Conservation (phyloP, 345 rosid species). For the Rhodamnia rubescens region DNA sequence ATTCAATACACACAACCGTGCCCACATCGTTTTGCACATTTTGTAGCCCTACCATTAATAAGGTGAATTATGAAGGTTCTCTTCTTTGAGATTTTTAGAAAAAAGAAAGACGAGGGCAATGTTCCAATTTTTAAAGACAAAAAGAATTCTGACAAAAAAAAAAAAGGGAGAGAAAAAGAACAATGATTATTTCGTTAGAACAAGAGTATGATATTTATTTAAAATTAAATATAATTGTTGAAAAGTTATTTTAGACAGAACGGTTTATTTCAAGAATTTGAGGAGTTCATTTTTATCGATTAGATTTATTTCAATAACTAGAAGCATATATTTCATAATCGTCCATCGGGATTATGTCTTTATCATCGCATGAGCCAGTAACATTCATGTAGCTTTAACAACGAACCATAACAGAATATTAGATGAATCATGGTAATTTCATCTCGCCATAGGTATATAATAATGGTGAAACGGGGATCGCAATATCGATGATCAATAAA, state of each 20-base stretch:
- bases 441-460: not conserved
- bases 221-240: not conserved
- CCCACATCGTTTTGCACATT: not conserved
- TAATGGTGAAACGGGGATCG: not conserved
- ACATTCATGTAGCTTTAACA: not conserved
- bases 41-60: not conserved
- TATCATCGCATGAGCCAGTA: not conserved
- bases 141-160: too few species aligned
- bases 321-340: not conserved
- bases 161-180: not conserved
- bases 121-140: not conserved
- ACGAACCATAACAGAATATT: not conserved
- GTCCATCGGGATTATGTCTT: not conserved
- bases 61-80: not conserved
- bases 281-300: not conserved
- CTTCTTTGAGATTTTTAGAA: not conserved
- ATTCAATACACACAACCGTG: not conserved
- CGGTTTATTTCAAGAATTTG: fast-evolving
- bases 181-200: not conserved
- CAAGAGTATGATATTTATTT: not conserved
- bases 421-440: not conserved
- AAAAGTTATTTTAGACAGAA: not conserved
- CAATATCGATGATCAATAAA: not conserved
- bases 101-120: not conserved
- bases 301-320: not conserved